A percentile compares a stretch with the other conserved stretches of the same genome.
Evolutionary conservation across 129 eudicot genomes (phyloP).

Genomic region (Flaveria robusta): DNA sequence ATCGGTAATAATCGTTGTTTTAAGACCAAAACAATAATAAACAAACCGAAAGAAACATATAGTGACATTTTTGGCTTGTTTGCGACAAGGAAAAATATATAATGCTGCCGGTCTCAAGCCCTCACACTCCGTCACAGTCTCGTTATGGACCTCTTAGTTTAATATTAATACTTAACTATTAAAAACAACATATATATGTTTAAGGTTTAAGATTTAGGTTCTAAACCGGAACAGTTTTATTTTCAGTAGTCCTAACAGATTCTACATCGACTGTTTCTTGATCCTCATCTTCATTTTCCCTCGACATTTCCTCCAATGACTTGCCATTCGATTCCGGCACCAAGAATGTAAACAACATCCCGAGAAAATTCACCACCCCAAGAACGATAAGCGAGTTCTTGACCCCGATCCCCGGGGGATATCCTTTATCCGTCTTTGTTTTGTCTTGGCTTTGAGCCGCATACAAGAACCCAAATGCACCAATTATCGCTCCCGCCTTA

Average conservation of each 20-base stretch:
- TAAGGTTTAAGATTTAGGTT: background rate
- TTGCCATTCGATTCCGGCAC: slow-evolving; percentile 73
- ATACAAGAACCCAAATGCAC: slow-evolving; percentile 72
- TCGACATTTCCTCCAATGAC: slow-evolving; percentile 59
- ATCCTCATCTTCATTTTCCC: slow-evolving; percentile 54
- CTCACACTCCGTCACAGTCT: background rate
- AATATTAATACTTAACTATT: background rate
- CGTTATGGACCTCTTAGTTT: background rate
- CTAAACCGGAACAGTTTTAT: slow-evolving; percentile 51
- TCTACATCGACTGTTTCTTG: slow-evolving; percentile 30
- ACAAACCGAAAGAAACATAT: background rate
- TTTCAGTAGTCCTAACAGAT: slow-evolving; percentile 25
- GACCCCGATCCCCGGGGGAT: slow-evolving; percentile 63
- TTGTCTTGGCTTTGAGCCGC: slow-evolving; percentile 59
- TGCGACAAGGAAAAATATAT: background rate
- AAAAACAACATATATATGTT: background rate
- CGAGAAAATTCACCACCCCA: slow-evolving; percentile 53
- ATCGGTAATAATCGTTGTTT: background rate
- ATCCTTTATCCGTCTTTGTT: slow-evolving; percentile 55
- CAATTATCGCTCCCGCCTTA: slow-evolving; percentile 72
- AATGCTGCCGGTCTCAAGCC: background rate
- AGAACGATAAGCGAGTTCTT: slow-evolving; percentile 61
- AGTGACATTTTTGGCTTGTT: background rate
- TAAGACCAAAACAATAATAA: background rate
- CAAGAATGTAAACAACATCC: slow-evolving; percentile 61